A percentile compares a stretch with the other conserved stretches of the same genome.
These are phyloP conservation scores for Cardiospermum halicacabum DNA, from an alignment of 345 rosid species.

Conservation along the genomic window DNA sequence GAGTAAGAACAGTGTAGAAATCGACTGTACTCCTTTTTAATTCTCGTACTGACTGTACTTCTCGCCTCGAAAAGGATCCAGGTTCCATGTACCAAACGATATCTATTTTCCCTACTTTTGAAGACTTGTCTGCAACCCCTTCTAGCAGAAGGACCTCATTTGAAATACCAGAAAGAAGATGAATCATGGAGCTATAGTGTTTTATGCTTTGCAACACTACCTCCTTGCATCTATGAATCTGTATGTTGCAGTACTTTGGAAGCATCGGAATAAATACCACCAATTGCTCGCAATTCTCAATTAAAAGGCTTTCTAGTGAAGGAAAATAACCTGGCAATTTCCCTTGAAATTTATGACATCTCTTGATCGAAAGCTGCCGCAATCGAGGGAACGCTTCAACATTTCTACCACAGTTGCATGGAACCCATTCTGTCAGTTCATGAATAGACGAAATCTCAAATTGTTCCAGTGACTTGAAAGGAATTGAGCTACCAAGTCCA, in stretches of 20 bases:
- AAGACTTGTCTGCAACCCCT: neutral
- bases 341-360: neutral
- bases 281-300: neutral
- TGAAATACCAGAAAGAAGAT: conserved; percentile 7
- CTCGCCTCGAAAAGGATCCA: neutral
- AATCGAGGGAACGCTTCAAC: neutral
- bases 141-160: neutral
- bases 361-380: neutral
- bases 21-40: neutral
- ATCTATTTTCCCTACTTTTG: neutral
- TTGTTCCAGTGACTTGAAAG: neutral
- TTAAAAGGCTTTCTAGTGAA: conserved; percentile 1
- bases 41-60: too few species aligned
- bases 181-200: neutral
- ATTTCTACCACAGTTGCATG: neutral
- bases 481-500: neutral
- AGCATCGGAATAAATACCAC: conserved; percentile 13
- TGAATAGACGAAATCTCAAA: neutral
- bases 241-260: neutral
- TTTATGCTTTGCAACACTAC: neutral
- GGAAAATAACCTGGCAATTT: neutral
- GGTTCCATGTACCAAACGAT: neutral
- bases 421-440: neutral
- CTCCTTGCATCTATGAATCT: conserved; percentile 12
- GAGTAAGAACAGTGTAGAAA: neutral